Evolutionary conservation across 2,329 filamentous ascomycete genomes (phyloP).

Genomic region (Scleromitrula shiraiana): DNA sequence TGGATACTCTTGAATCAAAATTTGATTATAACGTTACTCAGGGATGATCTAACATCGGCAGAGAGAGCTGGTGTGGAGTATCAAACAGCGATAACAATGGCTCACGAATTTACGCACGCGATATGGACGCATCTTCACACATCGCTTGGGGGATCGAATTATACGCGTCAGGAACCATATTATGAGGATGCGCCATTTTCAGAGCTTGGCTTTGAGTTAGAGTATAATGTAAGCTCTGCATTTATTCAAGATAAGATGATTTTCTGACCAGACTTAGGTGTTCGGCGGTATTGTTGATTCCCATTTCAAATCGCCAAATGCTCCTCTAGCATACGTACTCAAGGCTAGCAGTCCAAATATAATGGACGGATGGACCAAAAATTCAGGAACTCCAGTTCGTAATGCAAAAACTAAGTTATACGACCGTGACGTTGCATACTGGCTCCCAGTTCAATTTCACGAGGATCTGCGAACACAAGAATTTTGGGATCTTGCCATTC

Average conservation of each 20-base stretch:
- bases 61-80: slow-evolving; percentile 1
- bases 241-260: not conserved
- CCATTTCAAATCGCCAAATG: not conserved
- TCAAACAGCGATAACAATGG: not conserved
- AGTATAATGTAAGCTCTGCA: not conserved
- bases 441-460: not conserved
- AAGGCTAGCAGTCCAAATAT: not conserved
- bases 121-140: not conserved
- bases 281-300: slow-evolving; percentile 6
- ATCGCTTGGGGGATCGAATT: too few species aligned
- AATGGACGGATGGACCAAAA: not conserved
- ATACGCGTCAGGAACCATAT: not conserved
- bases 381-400: not conserved
- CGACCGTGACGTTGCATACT: not conserved
- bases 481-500: slow-evolving; percentile 1
- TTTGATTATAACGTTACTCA: not conserved
- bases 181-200: not conserved
- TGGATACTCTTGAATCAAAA: not conserved
- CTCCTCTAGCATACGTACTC: slow-evolving; percentile 2
- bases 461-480: not conserved
- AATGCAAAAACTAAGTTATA: not conserved
- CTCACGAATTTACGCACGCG: slow-evolving; percentile 1
- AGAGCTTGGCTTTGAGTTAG: slow-evolving; percentile 4
- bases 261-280: not conserved
- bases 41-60: not conserved